These are phyloP conservation scores for Mucor velutinosus DNA, from an alignment of 371 early-diverging fungal species.

Conservation along the genomic window DNA sequence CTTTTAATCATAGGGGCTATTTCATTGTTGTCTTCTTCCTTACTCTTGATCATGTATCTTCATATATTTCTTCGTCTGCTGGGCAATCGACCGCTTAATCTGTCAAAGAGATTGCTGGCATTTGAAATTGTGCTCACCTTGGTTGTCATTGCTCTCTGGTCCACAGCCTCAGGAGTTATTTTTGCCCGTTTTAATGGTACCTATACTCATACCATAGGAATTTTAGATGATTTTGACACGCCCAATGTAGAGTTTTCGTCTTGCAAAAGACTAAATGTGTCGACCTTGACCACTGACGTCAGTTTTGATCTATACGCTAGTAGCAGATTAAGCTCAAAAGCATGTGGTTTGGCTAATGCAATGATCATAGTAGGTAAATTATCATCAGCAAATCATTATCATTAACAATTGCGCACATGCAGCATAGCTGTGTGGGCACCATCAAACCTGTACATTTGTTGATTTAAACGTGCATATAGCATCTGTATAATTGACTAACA, in stretches of 20 bases:
- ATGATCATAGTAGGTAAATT: conserved; percentile 15
- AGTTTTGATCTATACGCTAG: not conserved
- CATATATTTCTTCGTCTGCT: conserved; percentile 16
- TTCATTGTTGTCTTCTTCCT: conserved; percentile 27
- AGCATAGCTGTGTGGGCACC: not conserved
- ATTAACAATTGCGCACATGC: not conserved
- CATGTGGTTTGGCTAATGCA: conserved; percentile 2
- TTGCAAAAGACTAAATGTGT: not conserved
- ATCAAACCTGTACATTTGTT: conserved; percentile 1
- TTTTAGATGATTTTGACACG: not conserved
- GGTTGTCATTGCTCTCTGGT: conserved; percentile 30
- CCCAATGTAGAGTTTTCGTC: not conserved
- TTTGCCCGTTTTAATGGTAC: conserved; percentile 24
- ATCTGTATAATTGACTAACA: not conserved
- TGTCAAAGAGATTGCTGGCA: conserved; percentile 13
- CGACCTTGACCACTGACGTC: not conserved
- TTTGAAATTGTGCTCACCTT: conserved; percentile 23
- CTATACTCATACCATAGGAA: not conserved
- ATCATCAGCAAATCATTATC: not conserved
- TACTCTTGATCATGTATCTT: conserved; percentile 26
- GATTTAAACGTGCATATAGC: not conserved
- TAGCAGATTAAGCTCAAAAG: not conserved
- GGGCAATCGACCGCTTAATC: conserved; percentile 3
- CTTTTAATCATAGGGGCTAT: conserved; percentile 24
- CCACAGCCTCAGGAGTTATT: conserved; percentile 21